Evolutionary conservation across 2,329 filamentous ascomycete genomes (phyloP), one percentile per base, ranked within the genome.

Genomic region (Dothistroma pini): DNA sequence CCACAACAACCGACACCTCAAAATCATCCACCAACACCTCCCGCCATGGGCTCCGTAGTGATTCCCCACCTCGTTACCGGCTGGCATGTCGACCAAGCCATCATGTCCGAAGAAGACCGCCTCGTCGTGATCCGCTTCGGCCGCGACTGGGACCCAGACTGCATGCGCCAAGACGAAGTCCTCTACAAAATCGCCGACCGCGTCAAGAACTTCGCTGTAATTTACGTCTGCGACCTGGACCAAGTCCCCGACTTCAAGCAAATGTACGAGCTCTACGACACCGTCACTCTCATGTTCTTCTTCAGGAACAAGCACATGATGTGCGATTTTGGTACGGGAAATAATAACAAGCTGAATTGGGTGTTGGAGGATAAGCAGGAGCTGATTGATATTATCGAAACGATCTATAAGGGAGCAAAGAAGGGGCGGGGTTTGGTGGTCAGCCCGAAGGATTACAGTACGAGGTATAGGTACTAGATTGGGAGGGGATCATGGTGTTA

Each of bases 271-370:
- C 71, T 76, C 51, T 77, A 95, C 80, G 90, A 99, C 74, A 87
- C 92, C 0, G 91, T 93, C 79, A 96, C 95, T 2, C 87, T 97
- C 77, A 97, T 97, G 90, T 96, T 91, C 81, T 96, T 96, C 83
- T 96, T 93, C 81, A 86, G 93, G 64, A 99, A 99, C 76, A 99
- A 99, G 76, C 92, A 97, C 78, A 97, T 97, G 86, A 96, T 96
- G 90, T 91, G 90, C 76, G 93, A 97, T 84, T 92, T 97, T 69
- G 93, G 93, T 52, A 99, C 95, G 1, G 95, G 95, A 67, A 96
- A 99, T 79, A 99, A 99, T 78, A 99, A 99, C 77, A 97, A 97
- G 77, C 82, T 97, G 69, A 97, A 97, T 75, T 96, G 91, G 88
- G 91, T 96, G 53, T 81, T 96, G 57, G 93, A 97, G 78, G 93